Evolutionary conservation across 495 filamentous ascomycete genomes (phyloP), one percentile per base, ranked within the genome.

Genomic region (Articulospora tetracladia): DNA sequence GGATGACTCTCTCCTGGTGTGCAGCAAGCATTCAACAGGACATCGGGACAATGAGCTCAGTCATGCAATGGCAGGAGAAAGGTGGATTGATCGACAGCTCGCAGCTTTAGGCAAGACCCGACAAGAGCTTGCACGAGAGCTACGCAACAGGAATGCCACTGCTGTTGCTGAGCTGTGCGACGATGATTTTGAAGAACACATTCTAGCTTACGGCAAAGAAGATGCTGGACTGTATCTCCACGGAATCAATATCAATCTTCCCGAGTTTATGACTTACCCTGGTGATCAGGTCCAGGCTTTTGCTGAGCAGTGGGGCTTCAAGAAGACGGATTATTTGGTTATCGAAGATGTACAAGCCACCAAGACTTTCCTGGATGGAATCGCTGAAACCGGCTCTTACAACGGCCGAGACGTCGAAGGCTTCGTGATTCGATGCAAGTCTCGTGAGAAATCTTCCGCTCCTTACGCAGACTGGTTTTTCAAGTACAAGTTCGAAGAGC

Each of bases 401-500:
- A 86, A 86, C 62, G 93, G 91, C 10, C 87, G 91, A 55, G 92
- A 98, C 62, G 93, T 96, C 1, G 94, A 98, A 71, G 94, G 94
- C 2, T 98, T 98, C 64, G 94, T 98, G 55, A 89, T 98, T 58
- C 87, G 94, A 55, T 98, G 94, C 75, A 86, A 90, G 69, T 82
- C 85, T 60, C 78, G 79, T 54, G 44, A 32, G 13, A 71, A 80
- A 22, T 20, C 30, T 52, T 57, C 55, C 1, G 73, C 69, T 11
- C 75, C 74, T 12, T 59, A 68, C 11, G 55, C 73, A 8, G 91
- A 98, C 71, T 98, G 93, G 93, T 98, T 98, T 75, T 98, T 98
- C 86, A 98, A 98, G 72, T 98, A 91, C 81, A 98, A 98, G 76
- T 98, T 98, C 55, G 94, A 98, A 70, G 95, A 98, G 75, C 94